A percentile compares a stretch with the other conserved stretches of the same genome.
phyloP scores from a whole-genome alignment of 306 rosid species.

The Luffa aegyptiaca region DNA sequence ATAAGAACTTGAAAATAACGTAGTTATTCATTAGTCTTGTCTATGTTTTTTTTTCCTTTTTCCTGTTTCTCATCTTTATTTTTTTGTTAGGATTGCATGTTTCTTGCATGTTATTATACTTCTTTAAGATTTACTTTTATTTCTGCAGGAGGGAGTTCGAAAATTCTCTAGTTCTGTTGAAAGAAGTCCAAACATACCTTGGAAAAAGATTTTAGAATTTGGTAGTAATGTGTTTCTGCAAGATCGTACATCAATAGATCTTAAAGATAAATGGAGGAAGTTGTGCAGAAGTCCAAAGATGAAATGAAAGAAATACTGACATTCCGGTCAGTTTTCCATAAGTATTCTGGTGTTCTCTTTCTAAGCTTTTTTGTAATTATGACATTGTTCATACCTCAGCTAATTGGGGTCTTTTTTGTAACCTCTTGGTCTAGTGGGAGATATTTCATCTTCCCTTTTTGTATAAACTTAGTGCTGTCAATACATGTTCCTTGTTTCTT shows the following conservation, averaged over 20 bases:
- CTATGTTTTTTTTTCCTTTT: not conserved
- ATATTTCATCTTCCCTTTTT: too few species aligned
- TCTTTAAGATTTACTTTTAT: not conserved
- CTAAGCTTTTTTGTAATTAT: too few species aligned
- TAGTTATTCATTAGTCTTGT: not conserved
- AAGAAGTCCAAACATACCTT: conserved; percentile 21
- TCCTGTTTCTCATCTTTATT: not conserved
- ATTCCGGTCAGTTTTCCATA: not conserved
- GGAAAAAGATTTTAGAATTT: conserved; percentile 47
- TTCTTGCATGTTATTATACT: not conserved
- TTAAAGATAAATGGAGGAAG: conserved; percentile 65
- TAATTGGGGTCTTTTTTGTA: too few species aligned
- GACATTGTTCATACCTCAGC: too few species aligned
- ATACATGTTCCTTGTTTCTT: too few species aligned
- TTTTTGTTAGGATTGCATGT: not conserved
- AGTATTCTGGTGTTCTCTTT: too few species aligned
- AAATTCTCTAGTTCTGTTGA: conserved; percentile 21
- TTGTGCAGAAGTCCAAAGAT: conserved; percentile 23
- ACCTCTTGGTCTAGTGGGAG: too few species aligned
- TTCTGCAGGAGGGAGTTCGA: conserved; percentile 49
- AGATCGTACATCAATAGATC: conserved; percentile 33
- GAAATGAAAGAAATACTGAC: conserved; percentile 18
- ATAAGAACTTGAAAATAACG: not conserved
- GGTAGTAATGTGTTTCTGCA: conserved; percentile 37
- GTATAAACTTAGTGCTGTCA: too few species aligned